Conservation (phyloP, 2,329 filamentous ascomycete genomes). For the Epichloe scottii region DNA sequence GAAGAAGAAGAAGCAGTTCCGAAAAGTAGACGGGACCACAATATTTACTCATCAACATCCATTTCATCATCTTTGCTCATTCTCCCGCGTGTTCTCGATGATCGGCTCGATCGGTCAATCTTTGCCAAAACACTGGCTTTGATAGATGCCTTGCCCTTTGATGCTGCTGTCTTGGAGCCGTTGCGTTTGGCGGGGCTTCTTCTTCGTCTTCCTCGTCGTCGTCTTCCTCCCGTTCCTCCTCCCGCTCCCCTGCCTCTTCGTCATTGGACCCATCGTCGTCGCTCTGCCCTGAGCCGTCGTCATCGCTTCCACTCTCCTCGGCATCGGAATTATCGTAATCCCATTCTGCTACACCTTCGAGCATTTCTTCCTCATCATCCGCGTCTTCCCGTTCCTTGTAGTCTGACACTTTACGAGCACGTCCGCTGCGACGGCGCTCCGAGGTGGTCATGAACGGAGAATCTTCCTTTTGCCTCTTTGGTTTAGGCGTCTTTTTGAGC, state of each 20-base stretch:
- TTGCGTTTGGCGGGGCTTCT: constrained; percentile 14
- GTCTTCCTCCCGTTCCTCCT: background rate
- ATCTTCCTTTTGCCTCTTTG: constrained; percentile 19
- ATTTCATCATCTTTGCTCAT: constrained; percentile 18
- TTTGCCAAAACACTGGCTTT: constrained; percentile 15
- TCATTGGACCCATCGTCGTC: constrained; percentile 9
- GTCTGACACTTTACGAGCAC: constrained; percentile 31
- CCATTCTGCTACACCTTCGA: constrained; percentile 48
- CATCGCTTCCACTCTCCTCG: constrained; percentile 13
- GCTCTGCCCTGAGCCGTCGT: constrained; percentile 7
- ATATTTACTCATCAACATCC: constrained; percentile 21
- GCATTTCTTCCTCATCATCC: constrained; percentile 49
- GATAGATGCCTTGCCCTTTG: constrained; percentile 12
- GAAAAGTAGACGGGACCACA: constrained; percentile 1
- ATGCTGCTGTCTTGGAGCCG: constrained; percentile 11
- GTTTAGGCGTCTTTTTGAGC: constrained; percentile 16
- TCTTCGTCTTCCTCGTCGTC: constrained; percentile 8
- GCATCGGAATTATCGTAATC: constrained; percentile 31
- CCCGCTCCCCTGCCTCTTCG: constrained; percentile 5
- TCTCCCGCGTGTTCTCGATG: constrained; percentile 14
- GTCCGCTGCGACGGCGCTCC: constrained; percentile 45
- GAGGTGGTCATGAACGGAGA: constrained; percentile 21
- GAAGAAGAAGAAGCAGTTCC: background rate
- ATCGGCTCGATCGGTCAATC: constrained; percentile 12
- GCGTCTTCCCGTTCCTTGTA: constrained; percentile 46